A percentile compares a stretch with the other conserved stretches of the same genome.
Conservation (phyloP, 208 protist genomes). For the Trichomonas tenax region DNA sequence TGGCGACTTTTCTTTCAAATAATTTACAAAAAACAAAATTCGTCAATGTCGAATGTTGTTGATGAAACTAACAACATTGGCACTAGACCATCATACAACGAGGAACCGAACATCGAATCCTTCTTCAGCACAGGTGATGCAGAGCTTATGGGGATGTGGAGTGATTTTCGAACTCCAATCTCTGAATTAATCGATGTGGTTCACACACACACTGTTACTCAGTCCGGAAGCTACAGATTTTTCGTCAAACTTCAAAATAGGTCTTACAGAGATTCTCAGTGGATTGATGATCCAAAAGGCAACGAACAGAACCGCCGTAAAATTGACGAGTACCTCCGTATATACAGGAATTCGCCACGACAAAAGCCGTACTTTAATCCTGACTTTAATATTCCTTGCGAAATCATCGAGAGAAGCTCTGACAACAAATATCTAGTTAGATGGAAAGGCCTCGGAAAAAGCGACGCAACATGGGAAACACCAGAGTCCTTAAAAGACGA, state of each 20-base stretch:
- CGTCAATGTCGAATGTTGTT: not conserved
- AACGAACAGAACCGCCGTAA: not conserved
- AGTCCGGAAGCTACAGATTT: not conserved
- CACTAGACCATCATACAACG: not conserved
- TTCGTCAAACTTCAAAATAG: not conserved
- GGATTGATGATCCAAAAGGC: not conserved
- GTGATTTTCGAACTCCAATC: not conserved
- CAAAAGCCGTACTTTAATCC: not conserved
- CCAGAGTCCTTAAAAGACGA: not conserved
- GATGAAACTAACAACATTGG: not conserved
- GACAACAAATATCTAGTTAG: conserved; percentile 45
- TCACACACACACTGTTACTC: not conserved
- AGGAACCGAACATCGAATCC: not conserved
- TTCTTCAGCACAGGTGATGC: not conserved
- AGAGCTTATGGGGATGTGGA: not conserved
- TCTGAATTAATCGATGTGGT: not conserved
- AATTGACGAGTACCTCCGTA: not conserved
- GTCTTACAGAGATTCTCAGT: not conserved
- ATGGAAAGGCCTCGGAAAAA: conserved; percentile 45
- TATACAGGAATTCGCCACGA: not conserved
- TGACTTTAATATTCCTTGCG: not conserved
- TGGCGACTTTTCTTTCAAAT: too few relatives aligned
- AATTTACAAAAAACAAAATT: too few relatives aligned
- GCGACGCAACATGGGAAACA: conserved; percentile 47
- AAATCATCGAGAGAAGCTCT: not conserved